A percentile compares a stretch with the other conserved stretches of the same genome.
Evolutionary conservation across 2,329 filamentous ascomycete species (phyloP).

Genomic region (Tolypocladium guangdongense): DNA sequence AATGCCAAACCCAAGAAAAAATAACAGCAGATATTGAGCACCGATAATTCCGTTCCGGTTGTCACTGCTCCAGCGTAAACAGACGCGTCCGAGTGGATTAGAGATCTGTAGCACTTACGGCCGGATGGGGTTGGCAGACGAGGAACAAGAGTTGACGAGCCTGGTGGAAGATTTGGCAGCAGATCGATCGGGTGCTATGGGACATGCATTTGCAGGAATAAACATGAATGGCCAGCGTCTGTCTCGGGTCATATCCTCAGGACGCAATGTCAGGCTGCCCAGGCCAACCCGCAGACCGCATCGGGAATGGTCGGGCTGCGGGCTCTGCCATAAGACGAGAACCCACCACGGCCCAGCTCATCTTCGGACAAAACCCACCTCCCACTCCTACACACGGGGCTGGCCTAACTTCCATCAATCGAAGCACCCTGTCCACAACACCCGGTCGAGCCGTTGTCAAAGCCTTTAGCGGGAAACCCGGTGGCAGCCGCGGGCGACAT

Average conservation of each 20-base stretch:
- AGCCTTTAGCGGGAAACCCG: not conserved
- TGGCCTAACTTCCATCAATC: not conserved
- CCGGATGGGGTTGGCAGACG: no score
- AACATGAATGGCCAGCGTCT: not conserved
- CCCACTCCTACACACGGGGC: conserved; percentile 4
- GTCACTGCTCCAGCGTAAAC: no score
- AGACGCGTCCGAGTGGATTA: no score
- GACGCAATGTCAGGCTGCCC: not conserved
- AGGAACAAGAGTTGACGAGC: no score
- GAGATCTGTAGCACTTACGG: no score
- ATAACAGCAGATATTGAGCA: no score
- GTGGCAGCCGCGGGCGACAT: not conserved
- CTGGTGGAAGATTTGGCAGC: no score
- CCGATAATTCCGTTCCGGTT: no score
- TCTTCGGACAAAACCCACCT: conserved; percentile 4
- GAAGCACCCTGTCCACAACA: not conserved
- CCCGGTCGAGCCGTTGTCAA: not conserved
- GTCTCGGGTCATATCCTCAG: not conserved
- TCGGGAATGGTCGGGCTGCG: not conserved
- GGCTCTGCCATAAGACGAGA: not conserved
- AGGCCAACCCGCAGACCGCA: not conserved
- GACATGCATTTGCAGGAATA: not conserved
- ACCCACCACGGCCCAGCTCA: not conserved
- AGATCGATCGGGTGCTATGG: no score
- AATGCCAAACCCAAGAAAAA: not conserved